phyloP scores from a whole-genome alignment of 352 stramenopile genomes.

The Phytopythium chamaehyphon region DNA sequence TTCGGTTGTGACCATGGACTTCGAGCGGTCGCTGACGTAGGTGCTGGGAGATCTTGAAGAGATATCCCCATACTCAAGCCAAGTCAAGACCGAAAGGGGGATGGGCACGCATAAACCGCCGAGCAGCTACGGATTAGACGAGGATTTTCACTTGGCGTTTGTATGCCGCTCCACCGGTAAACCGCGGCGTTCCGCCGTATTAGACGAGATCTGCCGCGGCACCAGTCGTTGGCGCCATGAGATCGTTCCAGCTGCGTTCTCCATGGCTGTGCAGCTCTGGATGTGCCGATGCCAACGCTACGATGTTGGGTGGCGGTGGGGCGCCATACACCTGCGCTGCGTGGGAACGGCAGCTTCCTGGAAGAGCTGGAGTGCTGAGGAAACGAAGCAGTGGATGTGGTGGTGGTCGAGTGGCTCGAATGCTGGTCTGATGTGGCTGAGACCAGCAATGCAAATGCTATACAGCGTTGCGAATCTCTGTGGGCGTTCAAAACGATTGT shows the following conservation, averaged over 20 bases:
- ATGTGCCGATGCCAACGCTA: too few species aligned
- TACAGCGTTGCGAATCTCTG: too few species aligned
- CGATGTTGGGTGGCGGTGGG: background rate
- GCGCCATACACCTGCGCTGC: too few species aligned
- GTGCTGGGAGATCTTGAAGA: background rate
- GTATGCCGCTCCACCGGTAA: conserved; percentile 3
- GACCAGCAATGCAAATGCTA: too few species aligned
- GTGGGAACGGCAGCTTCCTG: too few species aligned
- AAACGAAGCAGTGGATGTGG: too few species aligned
- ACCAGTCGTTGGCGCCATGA: background rate
- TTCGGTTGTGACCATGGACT: conserved; percentile 33
- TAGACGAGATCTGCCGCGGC: background rate
- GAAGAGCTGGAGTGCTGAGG: too few species aligned
- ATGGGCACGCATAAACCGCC: background rate
- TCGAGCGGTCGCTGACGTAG: background rate
- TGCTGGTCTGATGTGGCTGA: too few species aligned
- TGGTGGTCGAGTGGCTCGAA: too few species aligned
- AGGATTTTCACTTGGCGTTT: conserved; percentile 1
- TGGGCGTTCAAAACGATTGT: too few species aligned
- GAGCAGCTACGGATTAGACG: background rate
- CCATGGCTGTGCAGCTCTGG: too few species aligned
- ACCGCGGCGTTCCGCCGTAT: conserved; percentile 5
- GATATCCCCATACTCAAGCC: too few species aligned
- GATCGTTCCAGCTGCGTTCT: background rate
- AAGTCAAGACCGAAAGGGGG: background rate